Evolutionary conservation across 2,329 filamentous ascomycete species (phyloP).

Genomic region (Uncinocarpus reesii): DNA sequence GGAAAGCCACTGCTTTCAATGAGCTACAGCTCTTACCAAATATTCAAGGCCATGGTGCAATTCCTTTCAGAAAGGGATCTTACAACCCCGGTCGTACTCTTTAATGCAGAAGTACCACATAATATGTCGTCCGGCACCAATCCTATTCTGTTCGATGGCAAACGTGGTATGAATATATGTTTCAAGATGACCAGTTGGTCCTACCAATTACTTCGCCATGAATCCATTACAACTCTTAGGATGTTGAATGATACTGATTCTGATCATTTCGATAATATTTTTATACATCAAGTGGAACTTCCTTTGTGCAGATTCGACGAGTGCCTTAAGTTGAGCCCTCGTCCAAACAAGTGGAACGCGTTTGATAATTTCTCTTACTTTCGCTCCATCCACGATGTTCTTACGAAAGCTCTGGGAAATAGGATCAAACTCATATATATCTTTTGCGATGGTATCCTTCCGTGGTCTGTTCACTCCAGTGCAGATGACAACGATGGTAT

Average conservation of each 20-base stretch:
- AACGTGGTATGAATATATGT: conserved; percentile 65
- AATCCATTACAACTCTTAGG: conserved; percentile 63
- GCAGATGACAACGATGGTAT: conserved; percentile 24
- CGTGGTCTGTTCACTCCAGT: conserved; percentile 43
- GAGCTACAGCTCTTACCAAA: conserved; percentile 78
- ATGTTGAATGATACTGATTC: conserved; percentile 63
- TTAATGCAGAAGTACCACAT: conserved; percentile 23
- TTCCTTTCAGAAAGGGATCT: conserved; percentile 69
- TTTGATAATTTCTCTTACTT: conserved; percentile 22
- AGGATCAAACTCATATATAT: conserved; percentile 60
- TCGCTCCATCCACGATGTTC: conserved; percentile 47
- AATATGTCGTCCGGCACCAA: conserved; percentile 31
- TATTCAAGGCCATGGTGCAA: conserved; percentile 91
- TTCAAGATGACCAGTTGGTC: conserved; percentile 89
- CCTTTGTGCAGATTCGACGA: conserved; percentile 47
- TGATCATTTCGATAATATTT: conserved; percentile 75
- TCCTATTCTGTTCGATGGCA: conserved; percentile 71
- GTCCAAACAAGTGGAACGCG: conserved; percentile 22
- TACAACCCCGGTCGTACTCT: conserved; percentile 51
- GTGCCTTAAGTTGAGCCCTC: conserved; percentile 32
- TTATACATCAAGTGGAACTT: conserved; percentile 55
- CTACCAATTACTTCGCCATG: conserved; percentile 59
- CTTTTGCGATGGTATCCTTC: conserved; percentile 29
- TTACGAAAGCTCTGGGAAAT: conserved; percentile 64
- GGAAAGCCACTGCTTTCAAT: conserved; percentile 62